phyloP scores from a whole-genome alignment of 345 rosid genomes.

The Melaleuca quinquenervia region DNA sequence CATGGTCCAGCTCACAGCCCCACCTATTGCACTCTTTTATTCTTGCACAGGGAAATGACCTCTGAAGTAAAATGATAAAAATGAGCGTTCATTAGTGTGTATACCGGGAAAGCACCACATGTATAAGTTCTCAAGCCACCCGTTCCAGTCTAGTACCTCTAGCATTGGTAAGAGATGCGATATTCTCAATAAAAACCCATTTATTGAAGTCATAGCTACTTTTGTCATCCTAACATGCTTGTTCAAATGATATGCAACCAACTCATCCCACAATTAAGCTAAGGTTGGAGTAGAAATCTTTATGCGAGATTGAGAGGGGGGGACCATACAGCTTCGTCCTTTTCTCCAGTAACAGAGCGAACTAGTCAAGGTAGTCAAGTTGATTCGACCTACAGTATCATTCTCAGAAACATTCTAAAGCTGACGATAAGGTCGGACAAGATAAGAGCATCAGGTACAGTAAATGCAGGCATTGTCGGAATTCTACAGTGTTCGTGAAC shows the following conservation, averaged over 20 bases:
- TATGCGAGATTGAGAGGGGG: background rate
- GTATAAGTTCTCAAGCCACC: background rate
- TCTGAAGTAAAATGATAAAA: background rate
- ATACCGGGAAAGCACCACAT: background rate
- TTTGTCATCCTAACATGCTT: background rate
- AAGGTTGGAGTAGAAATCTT: background rate
- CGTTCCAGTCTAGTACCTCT: background rate
- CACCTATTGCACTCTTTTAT: background rate
- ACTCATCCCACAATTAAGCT: background rate
- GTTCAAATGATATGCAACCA: background rate
- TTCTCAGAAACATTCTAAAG: background rate
- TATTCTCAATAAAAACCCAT: background rate
- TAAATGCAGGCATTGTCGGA: background rate
- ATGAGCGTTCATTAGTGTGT: background rate
- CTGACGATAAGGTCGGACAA: background rate
- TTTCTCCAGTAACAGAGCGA: background rate
- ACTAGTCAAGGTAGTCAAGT: background rate
- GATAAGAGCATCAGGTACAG: background rate
- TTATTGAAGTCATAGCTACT: background rate
- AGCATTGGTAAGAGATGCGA: background rate
- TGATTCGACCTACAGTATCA: background rate
- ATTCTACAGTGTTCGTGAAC: background rate
- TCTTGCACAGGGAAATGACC: background rate
- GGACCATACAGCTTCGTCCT: background rate
- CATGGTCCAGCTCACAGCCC: background rate